Conservation (phyloP, 306 rosid species). For the Sechiopsis laciniata region DNA sequence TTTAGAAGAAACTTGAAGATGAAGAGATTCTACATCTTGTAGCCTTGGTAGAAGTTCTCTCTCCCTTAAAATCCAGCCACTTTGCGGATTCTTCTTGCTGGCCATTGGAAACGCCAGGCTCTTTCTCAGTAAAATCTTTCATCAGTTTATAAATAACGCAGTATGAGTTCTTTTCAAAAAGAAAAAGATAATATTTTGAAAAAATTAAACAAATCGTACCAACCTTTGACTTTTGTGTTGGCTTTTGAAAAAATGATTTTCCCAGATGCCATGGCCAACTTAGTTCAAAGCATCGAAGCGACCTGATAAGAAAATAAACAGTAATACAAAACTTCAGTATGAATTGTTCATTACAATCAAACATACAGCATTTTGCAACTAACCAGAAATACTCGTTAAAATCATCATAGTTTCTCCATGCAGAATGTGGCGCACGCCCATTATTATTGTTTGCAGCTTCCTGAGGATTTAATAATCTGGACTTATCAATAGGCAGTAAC, state of each 20-base stretch:
- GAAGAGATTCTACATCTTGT: too few species aligned
- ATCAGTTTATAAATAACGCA: neutral
- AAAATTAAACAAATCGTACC: constrained; percentile 11
- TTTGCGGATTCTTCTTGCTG: too few species aligned
- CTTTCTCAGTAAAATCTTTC: too few species aligned
- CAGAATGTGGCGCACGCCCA: constrained; percentile 87
- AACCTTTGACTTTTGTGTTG: constrained; percentile 64
- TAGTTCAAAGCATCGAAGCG: constrained; percentile 77
- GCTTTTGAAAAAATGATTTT: constrained; percentile 67
- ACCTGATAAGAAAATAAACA: constrained; percentile 43
- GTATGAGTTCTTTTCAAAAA: neutral
- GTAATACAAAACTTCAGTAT: neutral
- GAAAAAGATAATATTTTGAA: neutral
- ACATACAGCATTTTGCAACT: constrained; percentile 15
- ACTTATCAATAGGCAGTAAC: constrained; percentile 4
- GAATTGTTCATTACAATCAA: neutral
- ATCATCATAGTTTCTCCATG: constrained; percentile 98
- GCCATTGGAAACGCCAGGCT: too few species aligned
- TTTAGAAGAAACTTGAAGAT: too few species aligned
- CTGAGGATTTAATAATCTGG: constrained; percentile 37
- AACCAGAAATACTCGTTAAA: constrained; percentile 94
- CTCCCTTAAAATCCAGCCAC: too few species aligned
- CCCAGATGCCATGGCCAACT: constrained; percentile 82
- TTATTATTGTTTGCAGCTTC: constrained; percentile 79
- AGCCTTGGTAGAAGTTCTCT: too few species aligned